A percentile compares a stretch with the other conserved stretches of the same genome.
These are phyloP conservation scores for Cercospora janseana DNA, from an alignment of 2,329 filamentous ascomycete species.

Conservation along the genomic window DNA sequence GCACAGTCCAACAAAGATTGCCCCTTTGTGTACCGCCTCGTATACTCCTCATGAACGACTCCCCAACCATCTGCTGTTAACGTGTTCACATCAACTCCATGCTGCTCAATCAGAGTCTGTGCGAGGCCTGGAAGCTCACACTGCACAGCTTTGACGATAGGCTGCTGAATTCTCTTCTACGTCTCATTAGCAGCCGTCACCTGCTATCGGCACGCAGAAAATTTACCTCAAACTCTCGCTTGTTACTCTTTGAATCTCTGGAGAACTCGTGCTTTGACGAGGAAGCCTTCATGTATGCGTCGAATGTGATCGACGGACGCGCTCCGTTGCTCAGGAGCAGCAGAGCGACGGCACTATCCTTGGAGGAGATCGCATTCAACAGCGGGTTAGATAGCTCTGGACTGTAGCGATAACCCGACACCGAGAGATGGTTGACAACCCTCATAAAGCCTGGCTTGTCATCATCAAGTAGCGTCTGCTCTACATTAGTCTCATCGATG, in stretches of 20 bases:
- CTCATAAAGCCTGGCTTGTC: constrained; percentile 62
- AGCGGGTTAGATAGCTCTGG: constrained; percentile 51
- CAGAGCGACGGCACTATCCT: constrained; percentile 54
- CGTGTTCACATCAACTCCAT: constrained; percentile 65
- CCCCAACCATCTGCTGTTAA: constrained; percentile 47
- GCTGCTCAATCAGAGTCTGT: constrained; percentile 53
- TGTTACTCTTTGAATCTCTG: constrained; percentile 48
- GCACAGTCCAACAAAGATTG: constrained; percentile 62
- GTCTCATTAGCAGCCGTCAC: background rate
- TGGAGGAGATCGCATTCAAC: constrained; percentile 56
- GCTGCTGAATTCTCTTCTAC: constrained; percentile 55
- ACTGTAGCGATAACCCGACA: constrained; percentile 41
- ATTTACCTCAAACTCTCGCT: constrained; percentile 44
- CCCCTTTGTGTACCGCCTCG: constrained; percentile 41
- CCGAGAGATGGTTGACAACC: constrained; percentile 64
- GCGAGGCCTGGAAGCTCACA: constrained; percentile 54
- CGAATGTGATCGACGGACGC: constrained; percentile 58
- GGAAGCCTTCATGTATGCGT: constrained; percentile 61
- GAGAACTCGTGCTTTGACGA: constrained; percentile 43
- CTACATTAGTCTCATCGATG: background rate
- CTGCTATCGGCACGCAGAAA: background rate
- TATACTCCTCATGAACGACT: constrained; percentile 36
- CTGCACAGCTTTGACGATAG: constrained; percentile 62
- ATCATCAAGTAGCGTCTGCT: constrained; percentile 45
- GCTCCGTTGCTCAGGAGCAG: constrained; percentile 66